Evolutionary conservation across 805 yeast species (phyloP), one percentile per base, ranked within the genome.

Genomic region (Ogataea methylovora): DNA sequence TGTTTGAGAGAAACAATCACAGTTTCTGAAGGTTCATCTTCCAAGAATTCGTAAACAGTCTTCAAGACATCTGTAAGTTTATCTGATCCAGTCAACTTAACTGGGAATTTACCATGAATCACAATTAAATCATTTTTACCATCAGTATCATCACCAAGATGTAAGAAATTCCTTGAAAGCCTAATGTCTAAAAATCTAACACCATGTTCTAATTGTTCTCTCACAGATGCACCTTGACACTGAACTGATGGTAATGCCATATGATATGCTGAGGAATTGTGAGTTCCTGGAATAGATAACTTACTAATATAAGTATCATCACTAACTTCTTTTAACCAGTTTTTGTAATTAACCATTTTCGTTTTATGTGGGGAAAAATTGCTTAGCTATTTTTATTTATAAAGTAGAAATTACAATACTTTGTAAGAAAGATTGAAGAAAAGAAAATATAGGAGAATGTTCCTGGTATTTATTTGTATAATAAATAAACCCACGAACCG

Each of bases 241-340:
- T 76, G 80, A 21, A 83, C 88, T 0, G 85, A 74, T 20, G 90
- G 90, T 30, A 80, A 58, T 2, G 88, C 80, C 7, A 70, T 61
- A 51, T 79, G 78, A 45, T 71, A 75, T 5, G 90, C 90, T 11
- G 82, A 85, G 27, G 84, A 69, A 52, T 83, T 82, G 60, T 83
- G 92, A n/a, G 90, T 82, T n/a, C 92, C 92, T 8, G 90, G 87
- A 33, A 83, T 63, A 0, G 88, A 63, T 34, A 83, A 63, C 37
- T 67, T 59, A 4, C 80, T 64, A 24, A 83, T 40, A 27, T 48
- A 48, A 15, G 69, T 60, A 52, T 74, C 62, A 49, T 79, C 84
- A 34, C 61, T 55, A 38, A 80, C 49, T 9, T 67, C 64, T 23
- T 57, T 51, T 62, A 77, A 56, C 92, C 90, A 82, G 22, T 8